Percentiles rank a stretch among this genome's conserved stretches.
Evolutionary conservation across 441 rosid species (phyloP).

Genomic region (Flueggea neowawraea): DNA sequence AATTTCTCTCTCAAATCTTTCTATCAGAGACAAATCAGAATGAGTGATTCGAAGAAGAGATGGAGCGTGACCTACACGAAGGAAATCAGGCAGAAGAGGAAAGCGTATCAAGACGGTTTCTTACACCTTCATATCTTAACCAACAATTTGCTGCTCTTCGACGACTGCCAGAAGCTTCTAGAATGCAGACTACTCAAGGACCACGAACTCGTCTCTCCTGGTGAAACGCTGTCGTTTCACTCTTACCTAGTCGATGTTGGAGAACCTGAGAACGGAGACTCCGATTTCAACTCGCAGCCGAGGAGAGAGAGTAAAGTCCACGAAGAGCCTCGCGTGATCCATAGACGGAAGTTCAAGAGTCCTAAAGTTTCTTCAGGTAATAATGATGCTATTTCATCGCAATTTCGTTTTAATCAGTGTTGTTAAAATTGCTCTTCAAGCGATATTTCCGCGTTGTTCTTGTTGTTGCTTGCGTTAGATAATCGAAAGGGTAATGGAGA

Average conservation of each 20-base stretch:
- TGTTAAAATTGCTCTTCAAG: neutral
- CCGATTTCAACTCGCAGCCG: slow-evolving; percentile 14
- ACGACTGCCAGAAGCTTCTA: slow-evolving; percentile 60
- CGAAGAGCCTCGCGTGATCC: slow-evolving; percentile 22
- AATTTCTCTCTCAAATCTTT: no score
- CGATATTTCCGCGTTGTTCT: neutral
- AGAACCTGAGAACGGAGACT: slow-evolving; percentile 40
- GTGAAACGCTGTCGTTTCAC: slow-evolving; percentile 57
- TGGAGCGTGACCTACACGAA: slow-evolving; percentile 83
- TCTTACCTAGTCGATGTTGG: slow-evolving; percentile 70
- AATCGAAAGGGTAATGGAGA: slow-evolving; percentile 29
- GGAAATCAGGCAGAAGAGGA: slow-evolving; percentile 80
- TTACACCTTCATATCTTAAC: slow-evolving; percentile 43
- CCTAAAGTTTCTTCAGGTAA: slow-evolving; percentile 37
- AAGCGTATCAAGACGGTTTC: slow-evolving; percentile 82
- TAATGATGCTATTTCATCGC: neutral
- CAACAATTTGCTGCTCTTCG: slow-evolving; percentile 69
- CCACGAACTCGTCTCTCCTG: no score
- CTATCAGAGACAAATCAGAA: neutral
- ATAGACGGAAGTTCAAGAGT: slow-evolving; percentile 38
- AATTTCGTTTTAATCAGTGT: neutral
- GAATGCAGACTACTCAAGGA: slow-evolving; percentile 67
- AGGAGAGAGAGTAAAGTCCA: slow-evolving; percentile 20
- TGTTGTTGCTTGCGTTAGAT: slow-evolving; percentile 11
- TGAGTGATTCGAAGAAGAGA: slow-evolving; percentile 31